A percentile compares a stretch with the other conserved stretches of the same genome.
Conservation (phyloP, 2,329 filamentous ascomycete genomes). For the Blumeriella jaapii region DNA sequence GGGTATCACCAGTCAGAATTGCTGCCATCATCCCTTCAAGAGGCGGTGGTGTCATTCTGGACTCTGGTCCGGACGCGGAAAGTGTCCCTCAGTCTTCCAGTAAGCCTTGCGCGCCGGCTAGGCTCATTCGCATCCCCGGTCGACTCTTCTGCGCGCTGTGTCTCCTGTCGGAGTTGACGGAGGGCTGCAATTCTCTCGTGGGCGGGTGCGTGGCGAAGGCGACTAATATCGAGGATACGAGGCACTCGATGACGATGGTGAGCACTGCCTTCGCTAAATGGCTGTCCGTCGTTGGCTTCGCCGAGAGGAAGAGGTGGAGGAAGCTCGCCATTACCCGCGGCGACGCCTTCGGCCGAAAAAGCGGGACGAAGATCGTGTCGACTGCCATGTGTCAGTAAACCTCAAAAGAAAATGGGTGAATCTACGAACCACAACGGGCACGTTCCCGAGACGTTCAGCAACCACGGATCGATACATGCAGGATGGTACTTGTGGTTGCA, state of each 20-base stretch:
- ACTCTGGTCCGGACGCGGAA: conserved; percentile 23
- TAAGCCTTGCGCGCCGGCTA: conserved; percentile 21
- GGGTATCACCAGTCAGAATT: conserved; percentile 8
- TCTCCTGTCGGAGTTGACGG: conserved; percentile 36
- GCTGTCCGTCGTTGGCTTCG: conserved; percentile 17
- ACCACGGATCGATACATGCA: conserved; percentile 56
- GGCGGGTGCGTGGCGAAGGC: conserved; percentile 45
- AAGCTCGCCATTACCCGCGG: conserved; percentile 14
- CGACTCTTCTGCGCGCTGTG: conserved; percentile 11
- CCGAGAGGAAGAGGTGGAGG: conserved; percentile 20
- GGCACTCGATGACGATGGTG: conserved; percentile 36
- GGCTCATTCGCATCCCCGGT: conserved; percentile 16
- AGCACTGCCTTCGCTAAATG: conserved; percentile 26
- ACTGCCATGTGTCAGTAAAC: conserved; percentile 19
- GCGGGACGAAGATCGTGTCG: conserved; percentile 29
- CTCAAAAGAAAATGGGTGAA: background rate
- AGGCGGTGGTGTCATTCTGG: conserved; percentile 10
- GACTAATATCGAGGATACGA: conserved; percentile 43
- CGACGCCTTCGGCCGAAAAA: conserved; percentile 26
- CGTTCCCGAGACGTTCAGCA: conserved; percentile 57
- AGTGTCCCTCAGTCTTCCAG: conserved; percentile 20
- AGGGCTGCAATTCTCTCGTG: conserved; percentile 52
- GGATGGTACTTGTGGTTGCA: conserved; percentile 60
- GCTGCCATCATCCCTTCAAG: background rate
- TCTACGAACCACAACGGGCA: conserved; percentile 54